phyloP scores from a whole-genome alignment of 1,284 basidiomycete genomes.

The Ceratobasidium sp. region DNA sequence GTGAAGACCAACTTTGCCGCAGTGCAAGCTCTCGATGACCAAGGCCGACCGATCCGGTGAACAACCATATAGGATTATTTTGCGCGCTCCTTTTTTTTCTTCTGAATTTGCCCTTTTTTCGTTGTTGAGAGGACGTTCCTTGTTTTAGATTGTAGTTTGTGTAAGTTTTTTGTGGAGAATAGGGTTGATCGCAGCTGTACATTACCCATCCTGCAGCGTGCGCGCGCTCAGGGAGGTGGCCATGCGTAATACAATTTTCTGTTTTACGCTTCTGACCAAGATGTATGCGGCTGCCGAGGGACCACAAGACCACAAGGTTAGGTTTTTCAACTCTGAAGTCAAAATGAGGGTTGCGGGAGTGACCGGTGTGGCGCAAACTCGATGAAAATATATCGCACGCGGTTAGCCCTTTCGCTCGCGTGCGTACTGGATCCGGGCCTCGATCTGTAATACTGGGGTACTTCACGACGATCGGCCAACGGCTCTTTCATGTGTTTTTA shows the following conservation, averaged over 20 bases:
- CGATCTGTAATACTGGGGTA: background rate
- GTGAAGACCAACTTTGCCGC: conserved; percentile 34
- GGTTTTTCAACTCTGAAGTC: too few species aligned
- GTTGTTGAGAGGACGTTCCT: background rate
- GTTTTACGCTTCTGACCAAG: conserved; percentile 4
- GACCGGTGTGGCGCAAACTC: background rate
- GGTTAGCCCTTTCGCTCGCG: background rate
- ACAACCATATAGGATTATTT: background rate
- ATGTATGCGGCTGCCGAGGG: background rate
- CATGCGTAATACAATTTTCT: conserved; percentile 16
- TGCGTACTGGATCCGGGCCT: background rate
- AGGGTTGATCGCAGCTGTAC: conserved; percentile 17
- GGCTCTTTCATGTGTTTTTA: background rate
- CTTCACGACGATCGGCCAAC: background rate
- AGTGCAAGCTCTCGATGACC: conserved; percentile 15
- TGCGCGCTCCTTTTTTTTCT: background rate
- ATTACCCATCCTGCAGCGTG: conserved; percentile 16
- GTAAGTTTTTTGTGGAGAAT: conserved; percentile 12
- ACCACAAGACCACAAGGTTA: too few species aligned
- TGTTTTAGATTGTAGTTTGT: conserved; percentile 25
- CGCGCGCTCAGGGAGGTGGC: conserved; percentile 21
- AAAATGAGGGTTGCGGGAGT: background rate
- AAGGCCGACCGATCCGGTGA: conserved; percentile 11
- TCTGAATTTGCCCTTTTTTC: background rate
- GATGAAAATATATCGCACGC: background rate